A percentile compares a stretch with the other conserved stretches of the same genome.
Conservation (phyloP, 2,329 filamentous ascomycete genomes). For the Trichoderma endophyticum region DNA sequence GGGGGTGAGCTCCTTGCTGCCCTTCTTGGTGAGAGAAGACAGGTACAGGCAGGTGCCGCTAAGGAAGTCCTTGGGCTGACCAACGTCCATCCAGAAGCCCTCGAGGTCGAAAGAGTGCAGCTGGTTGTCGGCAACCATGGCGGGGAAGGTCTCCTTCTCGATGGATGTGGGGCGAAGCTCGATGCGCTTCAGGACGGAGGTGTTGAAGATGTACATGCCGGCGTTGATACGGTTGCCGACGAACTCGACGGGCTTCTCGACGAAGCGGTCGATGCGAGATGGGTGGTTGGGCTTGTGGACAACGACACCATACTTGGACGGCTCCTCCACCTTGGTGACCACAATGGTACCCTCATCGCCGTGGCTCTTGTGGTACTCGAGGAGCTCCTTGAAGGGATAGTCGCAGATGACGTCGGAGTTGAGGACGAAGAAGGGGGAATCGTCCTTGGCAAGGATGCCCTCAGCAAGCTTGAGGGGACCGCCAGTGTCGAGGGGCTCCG, state of each 20-base stretch:
- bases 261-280: slow-evolving; percentile 94
- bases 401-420: slow-evolving; percentile 99
- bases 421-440: slow-evolving; percentile 93
- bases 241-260: slow-evolving; percentile 98
- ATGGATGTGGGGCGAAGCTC: slow-evolving; percentile 96
- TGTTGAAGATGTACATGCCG: slow-evolving; percentile 97
- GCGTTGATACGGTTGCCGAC: slow-evolving; percentile 99
- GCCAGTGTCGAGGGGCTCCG: slow-evolving; percentile 90
- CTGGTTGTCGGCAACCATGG: slow-evolving; percentile 83
- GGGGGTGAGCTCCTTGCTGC: slow-evolving; percentile 77
- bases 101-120: slow-evolving; percentile 95
- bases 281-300: slow-evolving; percentile 93
- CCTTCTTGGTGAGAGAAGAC: slow-evolving; percentile 84
- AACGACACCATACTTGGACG: slow-evolving; percentile 97
- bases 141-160: slow-evolving; percentile 97
- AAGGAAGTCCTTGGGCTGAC: slow-evolving; percentile 97
- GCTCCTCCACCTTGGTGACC: slow-evolving; percentile 98
- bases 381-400: slow-evolving; percentile 87
- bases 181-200: slow-evolving; percentile 83
- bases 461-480: slow-evolving; percentile 95
- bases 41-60: slow-evolving; percentile 95
- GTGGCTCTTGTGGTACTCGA: slow-evolving; percentile 87
- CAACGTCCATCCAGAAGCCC: slow-evolving; percentile 99
- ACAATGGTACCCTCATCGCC: slow-evolving; percentile 96
- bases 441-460: slow-evolving; percentile 86